Conservation (phyloP, 768 basidiomycete genomes). For the Collybia sordida region DNA sequence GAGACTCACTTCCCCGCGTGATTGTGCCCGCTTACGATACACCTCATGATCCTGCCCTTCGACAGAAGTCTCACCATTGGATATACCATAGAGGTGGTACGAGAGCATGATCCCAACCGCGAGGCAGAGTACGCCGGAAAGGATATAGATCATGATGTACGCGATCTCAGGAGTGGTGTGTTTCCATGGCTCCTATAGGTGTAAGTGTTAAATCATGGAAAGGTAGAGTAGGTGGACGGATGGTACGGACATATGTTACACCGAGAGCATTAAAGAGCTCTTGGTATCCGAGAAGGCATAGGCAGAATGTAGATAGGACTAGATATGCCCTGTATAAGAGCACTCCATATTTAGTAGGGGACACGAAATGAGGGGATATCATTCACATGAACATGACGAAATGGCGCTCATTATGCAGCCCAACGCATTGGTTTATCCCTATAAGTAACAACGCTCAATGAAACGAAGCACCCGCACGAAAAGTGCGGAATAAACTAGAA, state of each 20-base stretch:
- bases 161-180: conserved; percentile 63
- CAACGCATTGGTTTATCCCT: conserved; percentile 99
- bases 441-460: neutral
- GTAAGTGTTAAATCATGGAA: neutral
- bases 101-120: conserved; percentile 70
- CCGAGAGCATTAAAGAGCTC: conserved; percentile 60
- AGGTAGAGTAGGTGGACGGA: conserved; percentile 26
- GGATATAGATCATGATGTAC: conserved; percentile 76
- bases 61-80: conserved; percentile 82
- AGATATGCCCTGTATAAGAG: conserved; percentile 69
- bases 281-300: conserved; percentile 61
- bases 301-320: conserved; percentile 64
- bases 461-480: too few species aligned
- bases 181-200: conserved; percentile 45
- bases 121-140: conserved; percentile 72
- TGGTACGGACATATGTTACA: conserved; percentile 32
- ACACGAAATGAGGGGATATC: conserved; percentile 21
- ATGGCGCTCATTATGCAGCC: conserved; percentile 92
- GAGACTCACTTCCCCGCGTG: conserved; percentile 62
- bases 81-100: conserved; percentile 74
- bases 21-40: conserved; percentile 68
- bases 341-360: neutral
- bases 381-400: conserved; percentile 94
- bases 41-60: conserved; percentile 86
- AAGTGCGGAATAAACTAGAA: too few species aligned